Conservation (phyloP, 441 rosid genomes). For the Gossypium gossypioides region DNA sequence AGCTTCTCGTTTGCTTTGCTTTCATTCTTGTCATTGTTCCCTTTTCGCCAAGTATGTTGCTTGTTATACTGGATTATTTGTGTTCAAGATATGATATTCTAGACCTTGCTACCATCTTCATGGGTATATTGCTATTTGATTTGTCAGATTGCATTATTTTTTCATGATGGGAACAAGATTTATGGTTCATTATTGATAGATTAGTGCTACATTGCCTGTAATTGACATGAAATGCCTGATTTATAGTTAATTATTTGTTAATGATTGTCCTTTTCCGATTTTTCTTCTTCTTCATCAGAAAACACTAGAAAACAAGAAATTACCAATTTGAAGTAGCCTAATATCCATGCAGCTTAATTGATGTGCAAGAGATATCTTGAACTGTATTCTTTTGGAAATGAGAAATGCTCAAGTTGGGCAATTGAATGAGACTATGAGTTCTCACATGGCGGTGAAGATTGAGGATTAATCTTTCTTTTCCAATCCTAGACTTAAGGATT, state of each 20-base stretch:
- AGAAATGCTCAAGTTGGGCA: background rate
- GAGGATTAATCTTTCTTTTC: background rate
- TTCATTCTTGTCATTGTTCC: constrained; percentile 4
- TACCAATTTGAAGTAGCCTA: background rate
- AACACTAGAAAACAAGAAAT: background rate
- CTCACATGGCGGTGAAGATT: background rate
- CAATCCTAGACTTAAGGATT: background rate
- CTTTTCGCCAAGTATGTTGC: constrained; percentile 5
- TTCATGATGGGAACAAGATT: background rate
- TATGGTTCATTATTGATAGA: background rate
- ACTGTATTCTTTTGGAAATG: background rate
- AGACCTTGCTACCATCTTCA: background rate
- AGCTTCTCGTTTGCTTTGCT: constrained; percentile 15
- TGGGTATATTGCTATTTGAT: constrained; percentile 4
- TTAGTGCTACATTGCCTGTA: background rate
- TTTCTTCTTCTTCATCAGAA: background rate
- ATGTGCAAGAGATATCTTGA: constrained; percentile 7
- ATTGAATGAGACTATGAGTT: constrained; percentile 1
- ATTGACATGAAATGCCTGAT: constrained; percentile 5
- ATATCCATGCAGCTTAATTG: background rate
- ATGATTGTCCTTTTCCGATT: background rate
- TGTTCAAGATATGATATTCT: background rate
- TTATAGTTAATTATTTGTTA: background rate
- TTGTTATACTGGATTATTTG: background rate
- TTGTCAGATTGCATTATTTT: background rate